phyloP scores from a whole-genome alignment of 2,329 filamentous ascomycete species.

The Sporothrix brasiliensis region DNA sequence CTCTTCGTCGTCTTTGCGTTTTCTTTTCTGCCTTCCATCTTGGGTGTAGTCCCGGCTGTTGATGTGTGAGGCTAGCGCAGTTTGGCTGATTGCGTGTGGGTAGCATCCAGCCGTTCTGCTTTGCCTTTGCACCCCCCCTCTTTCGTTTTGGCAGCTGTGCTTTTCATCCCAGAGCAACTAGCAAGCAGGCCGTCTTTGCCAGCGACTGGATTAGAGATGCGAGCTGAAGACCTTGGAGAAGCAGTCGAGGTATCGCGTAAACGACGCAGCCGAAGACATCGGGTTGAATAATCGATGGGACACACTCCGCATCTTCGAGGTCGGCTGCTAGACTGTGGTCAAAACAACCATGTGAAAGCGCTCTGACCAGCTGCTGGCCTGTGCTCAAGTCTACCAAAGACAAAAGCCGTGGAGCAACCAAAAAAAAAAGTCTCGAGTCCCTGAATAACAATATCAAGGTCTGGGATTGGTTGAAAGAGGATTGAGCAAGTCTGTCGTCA shows the following conservation, averaged over 20 bases:
- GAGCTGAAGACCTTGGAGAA: not conserved
- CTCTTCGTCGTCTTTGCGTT: not conserved
- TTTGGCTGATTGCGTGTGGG: conserved; percentile 27
- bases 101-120: conserved; percentile 19
- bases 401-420: not conserved
- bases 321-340: conserved; percentile 11
- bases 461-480: not conserved
- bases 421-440: not conserved
- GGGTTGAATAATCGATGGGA: not conserved
- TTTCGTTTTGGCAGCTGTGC: not conserved
- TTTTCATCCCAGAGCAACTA: conserved; percentile 2
- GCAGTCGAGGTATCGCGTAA: conserved; percentile 4
- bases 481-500: not conserved
- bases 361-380: conserved; percentile 20
- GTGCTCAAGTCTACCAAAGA: not conserved
- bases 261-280: conserved; percentile 7
- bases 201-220: not conserved
- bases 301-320: not conserved
- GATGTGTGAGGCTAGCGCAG: conserved; percentile 15
- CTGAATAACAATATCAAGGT: not conserved
- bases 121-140: conserved; percentile 13
- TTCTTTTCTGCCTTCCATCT: conserved; percentile 29
- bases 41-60: conserved; percentile 31
- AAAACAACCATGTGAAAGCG: conserved; percentile 29
- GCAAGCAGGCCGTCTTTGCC: not conserved